Percentiles rank a stretch among this genome's conserved stretches.
phyloP scores from a whole-genome alignment of 2,329 filamentous ascomycete species.

The Sporothrix inflata region DNA sequence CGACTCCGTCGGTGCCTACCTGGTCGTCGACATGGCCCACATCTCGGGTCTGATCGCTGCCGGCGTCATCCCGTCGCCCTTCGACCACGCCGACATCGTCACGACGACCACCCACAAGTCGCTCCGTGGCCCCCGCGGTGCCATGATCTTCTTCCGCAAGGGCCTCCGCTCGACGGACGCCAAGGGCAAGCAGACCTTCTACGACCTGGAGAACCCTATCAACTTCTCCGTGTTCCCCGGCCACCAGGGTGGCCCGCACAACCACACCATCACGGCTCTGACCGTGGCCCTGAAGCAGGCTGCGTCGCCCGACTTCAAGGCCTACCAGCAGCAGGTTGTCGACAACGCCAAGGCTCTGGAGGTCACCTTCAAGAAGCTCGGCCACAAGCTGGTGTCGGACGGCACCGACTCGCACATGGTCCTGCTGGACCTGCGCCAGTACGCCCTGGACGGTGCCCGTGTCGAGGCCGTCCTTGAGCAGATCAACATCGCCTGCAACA shows the following conservation, averaged over 20 bases:
- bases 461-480: conserved; percentile 95
- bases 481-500: conserved; percentile 99
- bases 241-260: conserved; percentile 97
- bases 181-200: conserved; percentile 89
- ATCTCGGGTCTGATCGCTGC: conserved; percentile 95
- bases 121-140: conserved; percentile 92
- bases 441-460: conserved; percentile 86
- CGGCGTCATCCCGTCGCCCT: conserved; percentile 90
- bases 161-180: conserved; percentile 86
- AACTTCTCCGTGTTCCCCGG: conserved; percentile 99
- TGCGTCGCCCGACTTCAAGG: conserved; percentile 83
- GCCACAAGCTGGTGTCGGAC: conserved; percentile 92
- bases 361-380: conserved; percentile 78
- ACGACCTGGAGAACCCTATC: conserved; percentile 93
- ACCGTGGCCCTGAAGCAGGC: conserved; percentile 96
- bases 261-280: conserved; percentile 98
- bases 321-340: conserved; percentile 91
- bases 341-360: conserved; percentile 93
- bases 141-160: conserved; percentile 99
- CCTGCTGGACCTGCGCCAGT: conserved; percentile 87
- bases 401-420: conserved; percentile 99
- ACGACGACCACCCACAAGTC: conserved; percentile 99
- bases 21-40: conserved; percentile 97
- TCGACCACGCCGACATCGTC: conserved; percentile 90
- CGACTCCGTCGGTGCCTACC: conserved; percentile 89